These are phyloP conservation scores for Ustilago esculenta DNA, from an alignment of 1,284 basidiomycete species.

Conservation along the genomic window DNA sequence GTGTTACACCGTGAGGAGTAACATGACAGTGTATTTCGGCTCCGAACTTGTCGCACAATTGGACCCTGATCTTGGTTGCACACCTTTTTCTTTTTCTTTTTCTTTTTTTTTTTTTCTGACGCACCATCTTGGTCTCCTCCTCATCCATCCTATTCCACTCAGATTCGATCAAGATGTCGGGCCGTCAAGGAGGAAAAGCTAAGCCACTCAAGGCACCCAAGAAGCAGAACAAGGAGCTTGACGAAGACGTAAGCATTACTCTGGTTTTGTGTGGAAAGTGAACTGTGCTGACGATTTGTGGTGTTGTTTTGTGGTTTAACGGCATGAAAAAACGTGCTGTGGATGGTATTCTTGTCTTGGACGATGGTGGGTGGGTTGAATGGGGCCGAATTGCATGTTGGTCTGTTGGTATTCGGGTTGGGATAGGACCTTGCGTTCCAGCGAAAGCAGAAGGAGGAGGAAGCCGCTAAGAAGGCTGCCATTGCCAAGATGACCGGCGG, in stretches of 20 bases:
- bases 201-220: slow-evolving; percentile 63
- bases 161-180: slow-evolving; percentile 41
- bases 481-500: slow-evolving; percentile 51
- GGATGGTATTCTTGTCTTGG: no score
- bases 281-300: not conserved
- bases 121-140: no score
- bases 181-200: slow-evolving; percentile 62
- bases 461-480: slow-evolving; percentile 59
- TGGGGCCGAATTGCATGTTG: no score
- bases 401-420: no score
- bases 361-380: no score
- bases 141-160: not conserved
- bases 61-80: slow-evolving; percentile 23
- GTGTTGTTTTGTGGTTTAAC: no score
- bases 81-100: not conserved
- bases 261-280: no score
- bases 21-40: slow-evolving; percentile 7
- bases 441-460: slow-evolving; percentile 61
- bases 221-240: slow-evolving; percentile 58
- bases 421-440: slow-evolving; percentile 58
- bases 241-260: slow-evolving; percentile 55
- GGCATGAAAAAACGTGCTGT: no score
- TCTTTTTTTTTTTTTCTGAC: not conserved
- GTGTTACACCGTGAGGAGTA: no score
- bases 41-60: slow-evolving; percentile 8